Base-by-base conservation (phyloP, 2,329 filamentous ascomycete species). In the Alternaria novae-zelandiae region DNA sequence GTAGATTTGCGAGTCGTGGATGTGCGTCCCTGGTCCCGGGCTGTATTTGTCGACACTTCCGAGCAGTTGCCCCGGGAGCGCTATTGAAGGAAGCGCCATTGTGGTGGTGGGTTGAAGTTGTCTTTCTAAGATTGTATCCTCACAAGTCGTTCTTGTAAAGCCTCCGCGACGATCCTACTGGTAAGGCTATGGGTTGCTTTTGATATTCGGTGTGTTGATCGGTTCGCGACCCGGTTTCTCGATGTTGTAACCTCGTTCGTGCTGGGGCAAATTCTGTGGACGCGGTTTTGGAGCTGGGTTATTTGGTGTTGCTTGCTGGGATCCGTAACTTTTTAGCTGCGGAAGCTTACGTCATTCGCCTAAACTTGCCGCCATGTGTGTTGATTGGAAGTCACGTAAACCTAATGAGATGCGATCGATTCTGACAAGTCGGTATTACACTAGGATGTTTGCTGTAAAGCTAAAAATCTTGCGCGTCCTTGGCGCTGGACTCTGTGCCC, bases 1-100 rank as follows among this genome's bases (percentile, higher is more conserved):
- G 79, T 91, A 91, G 70, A 97, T 87, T 62, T 90, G 87, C 66
- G 88, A 85, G 67, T 91, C 85, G 81, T 93, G 87, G 69, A 97
- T 85, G 80, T 98, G 93, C 0, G 94, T 97, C 69, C 95, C 96
- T 11, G 92, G 85, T 13, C 95, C 95, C 26, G 93, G 87, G 44
- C 86, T 82, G 80, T 91, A 94, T 69, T 88, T 87, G 59, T 86
- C 83, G 17, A 85, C 81, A 17, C 90, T 82, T 28, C 92, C 94
- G 44, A 99, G 87, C 49, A 89, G 83, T 78, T 96, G 92, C 77
- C 96, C 96, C 11, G 96, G 96, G 51, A 96, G 86, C 58, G 90
- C 92, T 70, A 93, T 62, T 5, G 76, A 66, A 13, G 78, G 78
- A 41, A 80, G 70, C n/a, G 77, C 68, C 78, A 80, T 80, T 54